phyloP scores from a whole-genome alignment of 2,329 filamentous ascomycete genomes.

The Verticillium tricorpus region DNA sequence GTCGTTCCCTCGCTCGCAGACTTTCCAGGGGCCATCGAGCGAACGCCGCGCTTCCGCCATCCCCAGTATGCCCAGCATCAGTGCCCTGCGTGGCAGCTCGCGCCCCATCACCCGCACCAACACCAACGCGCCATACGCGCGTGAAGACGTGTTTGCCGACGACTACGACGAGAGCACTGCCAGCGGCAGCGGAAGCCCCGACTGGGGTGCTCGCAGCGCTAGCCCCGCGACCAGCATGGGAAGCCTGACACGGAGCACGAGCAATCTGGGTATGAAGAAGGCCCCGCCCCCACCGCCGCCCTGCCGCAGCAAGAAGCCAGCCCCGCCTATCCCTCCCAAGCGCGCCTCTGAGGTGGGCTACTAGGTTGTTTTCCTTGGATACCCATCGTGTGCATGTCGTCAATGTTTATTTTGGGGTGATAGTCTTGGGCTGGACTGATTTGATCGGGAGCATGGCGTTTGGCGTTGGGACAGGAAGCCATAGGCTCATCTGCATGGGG shows the following conservation, averaged over 20 bases:
- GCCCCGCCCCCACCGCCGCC: conserved; percentile 42
- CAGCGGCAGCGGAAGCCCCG: conserved; percentile 47
- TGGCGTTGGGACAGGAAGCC: neutral
- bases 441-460: neutral
- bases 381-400: neutral
- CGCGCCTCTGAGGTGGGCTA: conserved; percentile 8
- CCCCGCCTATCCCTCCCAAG: conserved; percentile 37
- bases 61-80: conserved; percentile 21
- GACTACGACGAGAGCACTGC: conserved; percentile 43
- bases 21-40: conserved; percentile 27
- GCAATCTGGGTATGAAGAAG: conserved; percentile 13
- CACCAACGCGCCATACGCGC: conserved; percentile 24
- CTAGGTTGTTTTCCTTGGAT: neutral
- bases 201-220: conserved; percentile 45
- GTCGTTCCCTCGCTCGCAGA: conserved; percentile 29
- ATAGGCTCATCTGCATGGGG: too few species aligned
- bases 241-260: conserved; percentile 44
- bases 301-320: conserved; percentile 47
- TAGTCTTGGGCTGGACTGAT: neutral
- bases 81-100: conserved; percentile 34
- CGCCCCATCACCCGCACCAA: conserved; percentile 41
- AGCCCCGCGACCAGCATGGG: conserved; percentile 54
- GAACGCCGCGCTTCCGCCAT: conserved; percentile 10
- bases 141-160: conserved; percentile 42
- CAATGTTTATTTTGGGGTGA: neutral